Conservation (phyloP, 768 basidiomycete species). For the Rhizopogon vesiculosus region DNA sequence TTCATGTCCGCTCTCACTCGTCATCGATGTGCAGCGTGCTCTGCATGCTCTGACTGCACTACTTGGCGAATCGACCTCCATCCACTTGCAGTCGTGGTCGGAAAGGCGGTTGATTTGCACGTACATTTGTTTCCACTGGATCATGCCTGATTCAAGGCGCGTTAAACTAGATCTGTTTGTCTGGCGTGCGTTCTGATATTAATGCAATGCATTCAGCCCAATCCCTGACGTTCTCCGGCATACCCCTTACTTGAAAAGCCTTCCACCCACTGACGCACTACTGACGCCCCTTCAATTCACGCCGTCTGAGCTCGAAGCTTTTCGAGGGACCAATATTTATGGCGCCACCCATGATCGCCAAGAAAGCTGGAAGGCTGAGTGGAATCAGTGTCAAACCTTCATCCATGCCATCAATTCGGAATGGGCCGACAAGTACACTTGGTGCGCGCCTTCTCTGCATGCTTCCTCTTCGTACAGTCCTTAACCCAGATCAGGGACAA, state of each 20-base stretch:
- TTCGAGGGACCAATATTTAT: conserved; percentile 78
- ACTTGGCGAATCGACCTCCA: conserved; percentile 21
- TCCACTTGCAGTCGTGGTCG: conserved; percentile 37
- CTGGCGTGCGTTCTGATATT: conserved; percentile 1
- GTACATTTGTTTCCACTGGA: conserved; percentile 65
- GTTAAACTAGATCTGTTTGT: background rate
- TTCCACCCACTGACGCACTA: conserved; percentile 56
- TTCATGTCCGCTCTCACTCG: conserved; percentile 62
- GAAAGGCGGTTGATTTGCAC: conserved; percentile 65
- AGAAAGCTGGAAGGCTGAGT: conserved; percentile 59
- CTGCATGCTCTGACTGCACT: conserved; percentile 37
- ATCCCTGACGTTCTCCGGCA: conserved; percentile 28
- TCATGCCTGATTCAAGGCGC: conserved; percentile 37
- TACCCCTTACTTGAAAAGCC: conserved; percentile 57
- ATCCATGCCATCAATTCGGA: conserved; percentile 29
- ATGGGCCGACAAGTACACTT: conserved; percentile 56
- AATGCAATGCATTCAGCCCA: conserved; percentile 3
- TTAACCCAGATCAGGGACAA: conserved; percentile 45
- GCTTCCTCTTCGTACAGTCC: background rate
- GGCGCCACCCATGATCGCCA: conserved; percentile 70
- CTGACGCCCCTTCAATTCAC: conserved; percentile 76
- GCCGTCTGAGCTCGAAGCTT: conserved; percentile 50
- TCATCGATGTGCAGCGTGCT: conserved; percentile 53
- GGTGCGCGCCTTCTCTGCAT: conserved; percentile 40
- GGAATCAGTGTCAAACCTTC: conserved; percentile 45